Base-by-base conservation (phyloP, 2,329 filamentous ascomycete genomes). In the Ophiosphaerella korrae region DNA sequence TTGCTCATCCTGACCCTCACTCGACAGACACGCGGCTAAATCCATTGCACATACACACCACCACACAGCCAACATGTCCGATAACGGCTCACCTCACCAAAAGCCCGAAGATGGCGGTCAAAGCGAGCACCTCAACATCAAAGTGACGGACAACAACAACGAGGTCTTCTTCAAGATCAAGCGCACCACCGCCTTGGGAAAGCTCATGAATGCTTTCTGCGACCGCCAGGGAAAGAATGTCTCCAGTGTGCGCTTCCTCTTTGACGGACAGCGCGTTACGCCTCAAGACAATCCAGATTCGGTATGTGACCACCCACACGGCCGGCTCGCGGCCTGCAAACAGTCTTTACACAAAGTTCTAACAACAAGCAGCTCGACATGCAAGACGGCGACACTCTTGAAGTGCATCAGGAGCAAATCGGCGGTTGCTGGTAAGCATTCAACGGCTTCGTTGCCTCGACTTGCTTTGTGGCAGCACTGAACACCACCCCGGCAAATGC, bases 121-220 rank as follows among this genome's bases (percentile, higher is more conserved):
- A 48, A 80, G 80, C 26, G 93, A 97, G 78, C 94, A 99, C 76
- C 82, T 99, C 5, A 99, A 99, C 79, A 97, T 99, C 79, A 99
- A 99, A 75, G 94, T 99, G 12, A 97, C 94, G 0, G 94, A 99
- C 67, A 97, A 96, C 80, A 97, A 97, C 80, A 99, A 99, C 74
- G 94, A 99, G 74, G 93, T 99, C 67, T 99, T 97, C 77, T 99
- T 99, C 82, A 99, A 99, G 82, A 99, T 99, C 80, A 99, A 99
- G 87, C 86, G 92, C 33, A 92, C 88, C 18, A 99, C 94, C 1
- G 90, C 92, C 74, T 84, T 99, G 1, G 94, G 96, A 79, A 99
- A 99, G 81, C 82, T 99, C 48, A 99, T 99, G 94, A 88, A 91
- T 55, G 94, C 94, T 16, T 99, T 97, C 75, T 99, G 94, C 76